These are phyloP conservation scores for Microstroma glucosiphilum DNA, from an alignment of 1,284 basidiomycete species.

Conservation along the genomic window DNA sequence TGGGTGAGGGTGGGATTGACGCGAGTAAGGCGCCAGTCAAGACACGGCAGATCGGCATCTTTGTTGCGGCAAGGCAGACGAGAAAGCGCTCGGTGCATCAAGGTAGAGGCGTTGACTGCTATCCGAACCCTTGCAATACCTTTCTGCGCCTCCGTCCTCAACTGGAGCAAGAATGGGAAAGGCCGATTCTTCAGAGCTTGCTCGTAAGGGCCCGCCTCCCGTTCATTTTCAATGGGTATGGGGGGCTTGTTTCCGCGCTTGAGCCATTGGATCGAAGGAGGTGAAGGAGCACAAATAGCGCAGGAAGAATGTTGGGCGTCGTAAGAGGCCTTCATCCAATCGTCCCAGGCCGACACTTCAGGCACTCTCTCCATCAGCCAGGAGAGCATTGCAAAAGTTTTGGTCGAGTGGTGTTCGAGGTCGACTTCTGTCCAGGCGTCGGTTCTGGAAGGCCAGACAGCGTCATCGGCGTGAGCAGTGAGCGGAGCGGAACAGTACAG, in stretches of 20 bases:
- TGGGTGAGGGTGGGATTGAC: constrained; percentile 60
- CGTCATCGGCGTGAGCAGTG: constrained; percentile 16
- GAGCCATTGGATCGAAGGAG: constrained; percentile 71
- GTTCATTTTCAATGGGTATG: constrained; percentile 32
- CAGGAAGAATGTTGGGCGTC: constrained; percentile 52
- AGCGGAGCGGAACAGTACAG: constrained; percentile 28
- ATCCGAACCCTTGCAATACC: constrained; percentile 66
- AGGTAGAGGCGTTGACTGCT: constrained; percentile 77
- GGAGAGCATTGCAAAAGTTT: constrained; percentile 30
- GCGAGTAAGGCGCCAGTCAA: constrained; percentile 77
- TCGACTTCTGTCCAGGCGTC: constrained; percentile 32
- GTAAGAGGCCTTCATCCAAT: constrained; percentile 26
- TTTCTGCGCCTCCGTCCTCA: constrained; percentile 64
- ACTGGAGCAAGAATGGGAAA: constrained; percentile 76
- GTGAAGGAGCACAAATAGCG: constrained; percentile 69
- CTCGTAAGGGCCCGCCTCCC: constrained; percentile 36
- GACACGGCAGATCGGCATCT: constrained; percentile 25
- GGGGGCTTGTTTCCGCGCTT: constrained; percentile 23
- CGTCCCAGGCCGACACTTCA: constrained; percentile 18
- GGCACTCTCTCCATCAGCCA: constrained; percentile 36
- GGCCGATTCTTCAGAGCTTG: constrained; percentile 78
- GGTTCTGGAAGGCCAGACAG: constrained; percentile 28
- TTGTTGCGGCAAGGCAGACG: constrained; percentile 60
- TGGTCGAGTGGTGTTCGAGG: constrained; percentile 33
- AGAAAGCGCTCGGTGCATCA: constrained; percentile 78